These are phyloP conservation scores for Lepiota brunneoincarnata DNA, from an alignment of 768 basidiomycete species.

Conservation along the genomic window DNA sequence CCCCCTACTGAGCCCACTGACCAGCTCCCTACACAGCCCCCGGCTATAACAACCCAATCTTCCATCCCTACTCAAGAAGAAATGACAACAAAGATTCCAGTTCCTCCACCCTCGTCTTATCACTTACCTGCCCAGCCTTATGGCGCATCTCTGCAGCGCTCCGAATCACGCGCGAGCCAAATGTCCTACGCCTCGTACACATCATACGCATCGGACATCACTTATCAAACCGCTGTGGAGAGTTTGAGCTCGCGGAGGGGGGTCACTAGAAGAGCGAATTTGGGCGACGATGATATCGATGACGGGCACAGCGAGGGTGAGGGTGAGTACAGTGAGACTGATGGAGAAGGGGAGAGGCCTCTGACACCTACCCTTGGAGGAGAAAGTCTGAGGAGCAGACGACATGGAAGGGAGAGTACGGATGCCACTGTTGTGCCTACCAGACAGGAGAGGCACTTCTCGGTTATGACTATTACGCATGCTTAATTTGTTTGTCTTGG, in stretches of 20 bases:
- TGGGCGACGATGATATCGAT: neutral
- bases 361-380: conserved; percentile 16
- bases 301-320: neutral
- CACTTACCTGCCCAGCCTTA: neutral
- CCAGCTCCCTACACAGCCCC: neutral
- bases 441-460: neutral
- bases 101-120: conserved; percentile 3
- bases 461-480: neutral
- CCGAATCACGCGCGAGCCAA: conserved; percentile 11
- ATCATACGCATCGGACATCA: conserved; percentile 3
- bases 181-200: conserved; percentile 1
- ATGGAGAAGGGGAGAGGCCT: conserved; percentile 4
- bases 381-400: neutral
- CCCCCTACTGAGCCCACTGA: neutral
- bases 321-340: neutral
- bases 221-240: conserved; percentile 16
- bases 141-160: neutral
- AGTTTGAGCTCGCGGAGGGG: conserved; percentile 8
- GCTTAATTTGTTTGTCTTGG: neutral
- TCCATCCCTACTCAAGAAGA: neutral
- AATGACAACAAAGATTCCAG: neutral
- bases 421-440: conserved; percentile 17
- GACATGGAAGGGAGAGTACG: conserved; percentile 17
- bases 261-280: neutral
- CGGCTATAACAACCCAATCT: neutral